Percentiles rank a stretch among this genome's conserved stretches.
Conservation (phyloP, 805 yeast species). For the Hanseniaspora mollemarum region DNA sequence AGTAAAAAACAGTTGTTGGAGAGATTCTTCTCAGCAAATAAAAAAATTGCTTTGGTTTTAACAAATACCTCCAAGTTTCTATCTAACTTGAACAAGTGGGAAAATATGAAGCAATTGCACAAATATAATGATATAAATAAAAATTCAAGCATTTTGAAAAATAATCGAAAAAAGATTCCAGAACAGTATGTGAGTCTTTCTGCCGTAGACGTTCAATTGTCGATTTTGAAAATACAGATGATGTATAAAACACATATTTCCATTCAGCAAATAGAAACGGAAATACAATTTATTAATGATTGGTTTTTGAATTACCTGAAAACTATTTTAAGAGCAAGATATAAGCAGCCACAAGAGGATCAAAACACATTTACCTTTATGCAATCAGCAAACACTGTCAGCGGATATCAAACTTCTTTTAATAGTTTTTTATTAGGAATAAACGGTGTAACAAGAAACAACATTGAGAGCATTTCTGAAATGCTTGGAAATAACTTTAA, state of each 20-base stretch:
- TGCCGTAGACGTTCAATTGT: background rate
- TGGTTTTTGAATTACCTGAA: conserved; percentile 14
- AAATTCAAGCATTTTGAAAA: background rate
- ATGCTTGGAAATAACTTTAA: conserved; percentile 3
- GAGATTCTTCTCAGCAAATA: background rate
- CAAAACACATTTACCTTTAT: background rate
- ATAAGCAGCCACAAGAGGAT: background rate
- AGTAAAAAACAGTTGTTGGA: conserved; percentile 2
- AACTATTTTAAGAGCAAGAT: conserved; percentile 7
- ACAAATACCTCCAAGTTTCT: conserved; percentile 5
- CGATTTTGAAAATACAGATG: background rate
- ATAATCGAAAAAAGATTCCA: background rate
- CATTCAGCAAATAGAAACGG: conserved; percentile 6
- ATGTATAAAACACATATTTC: conserved; percentile 6
- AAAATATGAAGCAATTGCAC: conserved; percentile 2
- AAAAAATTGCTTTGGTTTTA: background rate
- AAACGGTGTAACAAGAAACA: conserved; percentile 11
- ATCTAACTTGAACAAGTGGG: conserved; percentile 8
- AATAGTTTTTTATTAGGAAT: background rate
- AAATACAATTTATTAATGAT: conserved; percentile 10
- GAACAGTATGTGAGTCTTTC: background rate
- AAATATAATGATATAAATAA: background rate
- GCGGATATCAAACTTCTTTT: background rate
- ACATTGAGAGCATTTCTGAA: background rate
- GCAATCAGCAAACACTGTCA: background rate